These are phyloP conservation scores for Royoungia palumana DNA, from an alignment of 768 basidiomycete species.

Conservation along the genomic window DNA sequence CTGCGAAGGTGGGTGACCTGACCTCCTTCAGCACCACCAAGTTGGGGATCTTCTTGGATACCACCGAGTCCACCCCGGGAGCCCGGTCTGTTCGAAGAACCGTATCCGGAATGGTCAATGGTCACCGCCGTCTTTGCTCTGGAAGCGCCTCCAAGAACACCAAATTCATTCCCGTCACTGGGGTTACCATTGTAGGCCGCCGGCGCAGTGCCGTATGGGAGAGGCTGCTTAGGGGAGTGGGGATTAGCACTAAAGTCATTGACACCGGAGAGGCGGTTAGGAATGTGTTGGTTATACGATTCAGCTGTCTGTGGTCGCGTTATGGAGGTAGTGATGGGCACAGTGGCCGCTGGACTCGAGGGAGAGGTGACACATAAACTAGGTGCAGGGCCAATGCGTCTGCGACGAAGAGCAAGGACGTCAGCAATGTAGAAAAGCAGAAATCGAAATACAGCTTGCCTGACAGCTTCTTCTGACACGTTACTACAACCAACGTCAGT, in stretches of 20 bases:
- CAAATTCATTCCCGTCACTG: slow-evolving; percentile 22
- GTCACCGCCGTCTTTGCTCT: slow-evolving; percentile 15
- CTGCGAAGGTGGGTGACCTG: slow-evolving; percentile 14
- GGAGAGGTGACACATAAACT: slow-evolving; percentile 35
- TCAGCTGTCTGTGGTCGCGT: slow-evolving; percentile 23
- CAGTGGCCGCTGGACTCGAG: slow-evolving; percentile 28
- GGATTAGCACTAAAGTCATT: slow-evolving; percentile 6
- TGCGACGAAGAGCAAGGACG: slow-evolving; percentile 12
- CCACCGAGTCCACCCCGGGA: slow-evolving; percentile 19
- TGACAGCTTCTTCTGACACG: slow-evolving; percentile 71
- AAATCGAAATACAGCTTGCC: slow-evolving; percentile 26
- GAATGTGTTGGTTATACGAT: slow-evolving; percentile 10
- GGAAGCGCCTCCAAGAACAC: slow-evolving; percentile 13
- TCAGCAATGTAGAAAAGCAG: neutral
- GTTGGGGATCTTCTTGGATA: slow-evolving; percentile 21
- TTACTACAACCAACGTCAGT: slow-evolving; percentile 38
- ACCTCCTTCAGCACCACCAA: neutral
- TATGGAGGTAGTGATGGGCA: slow-evolving; percentile 24
- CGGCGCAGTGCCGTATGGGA: slow-evolving; percentile 31
- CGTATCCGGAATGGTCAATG: slow-evolving; percentile 29
- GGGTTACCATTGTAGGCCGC: slow-evolving; percentile 17
- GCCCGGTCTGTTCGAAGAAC: slow-evolving; percentile 12
- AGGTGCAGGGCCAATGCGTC: slow-evolving; percentile 49
- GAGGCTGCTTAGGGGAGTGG: slow-evolving; percentile 17
- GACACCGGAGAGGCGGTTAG: slow-evolving; percentile 4